Base-by-base conservation (phyloP, 345 rosid genomes). In the Pseudoturritis turrita region DNA sequence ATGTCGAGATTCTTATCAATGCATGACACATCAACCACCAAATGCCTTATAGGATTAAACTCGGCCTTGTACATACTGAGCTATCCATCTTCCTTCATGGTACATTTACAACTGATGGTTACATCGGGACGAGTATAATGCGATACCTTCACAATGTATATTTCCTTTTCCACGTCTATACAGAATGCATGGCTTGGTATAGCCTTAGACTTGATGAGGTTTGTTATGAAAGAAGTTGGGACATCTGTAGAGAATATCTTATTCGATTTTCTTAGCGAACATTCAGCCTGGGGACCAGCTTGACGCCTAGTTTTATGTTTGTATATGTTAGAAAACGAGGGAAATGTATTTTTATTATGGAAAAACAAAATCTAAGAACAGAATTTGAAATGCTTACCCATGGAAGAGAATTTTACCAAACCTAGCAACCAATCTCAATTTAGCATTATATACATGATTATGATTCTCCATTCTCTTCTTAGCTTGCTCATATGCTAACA, bases 31-130 rank as follows among this genome's bases (percentile, higher is more conserved):
- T 89, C 90, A 26, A 44, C 46, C 26, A 81, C 80, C 83, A 87
- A 79, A 49, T 87, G 79, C 43, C 87, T 84, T 45, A 78, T 67
- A 49, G 36, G 84, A 57, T 65, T 77, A 13, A 82, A 65, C 50
- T 87, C 86, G 3, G 82, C 90, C 90, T 84, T 81, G 65, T 84
- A 73, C 18, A 84, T 69, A 25, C 44, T 55, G 12, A 87, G 90
- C 13, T 28, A 69, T 43, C 83, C 69, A 62, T 78, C 85, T 63
- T 78, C 84, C 45, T 43, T 65, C 11, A 81, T 21, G 3, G 55
- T 45, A 50, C 92, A 89, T 78, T 87, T 87, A 86, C 96, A 89
- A 1, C 75, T 69, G 18, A 89, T 46, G n/a, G 67, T 68, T 60
- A 59, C 57, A 70, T 45, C 35, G 3, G 68, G 81, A 45, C 26